phyloP scores from a whole-genome alignment of 1,284 basidiomycete species.

The Cutaneotrichosporon daszewskae region DNA sequence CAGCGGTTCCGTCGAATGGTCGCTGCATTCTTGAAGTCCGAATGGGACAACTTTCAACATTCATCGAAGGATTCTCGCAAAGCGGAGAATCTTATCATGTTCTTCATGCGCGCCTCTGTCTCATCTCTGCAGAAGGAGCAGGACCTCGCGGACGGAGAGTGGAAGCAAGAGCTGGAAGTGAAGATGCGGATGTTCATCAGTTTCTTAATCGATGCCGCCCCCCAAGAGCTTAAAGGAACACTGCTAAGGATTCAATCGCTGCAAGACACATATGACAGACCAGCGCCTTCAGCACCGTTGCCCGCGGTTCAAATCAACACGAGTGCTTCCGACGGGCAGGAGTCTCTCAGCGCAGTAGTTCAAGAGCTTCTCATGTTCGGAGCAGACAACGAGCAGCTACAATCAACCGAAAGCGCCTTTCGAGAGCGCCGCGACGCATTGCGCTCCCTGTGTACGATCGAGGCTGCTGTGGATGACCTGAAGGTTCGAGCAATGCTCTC shows the following conservation, averaged over 20 bases:
- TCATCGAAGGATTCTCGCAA: conserved; percentile 94
- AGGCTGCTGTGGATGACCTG: conserved; percentile 76
- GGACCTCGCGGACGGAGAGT: conserved; percentile 69
- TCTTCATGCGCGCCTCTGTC: conserved; percentile 87
- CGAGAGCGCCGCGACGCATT: no score
- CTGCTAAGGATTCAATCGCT: no score
- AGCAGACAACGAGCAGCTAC: no score
- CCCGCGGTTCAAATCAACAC: no score
- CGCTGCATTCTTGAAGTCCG: conserved; percentile 76
- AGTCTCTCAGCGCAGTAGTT: no score
- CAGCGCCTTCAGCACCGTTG: no score
- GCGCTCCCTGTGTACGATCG: conserved; percentile 26
- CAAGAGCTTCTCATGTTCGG: no score
- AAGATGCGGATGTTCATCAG: conserved; percentile 84
- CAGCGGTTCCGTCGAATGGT: conserved; percentile 79
- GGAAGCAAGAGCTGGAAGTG: conserved; percentile 87
- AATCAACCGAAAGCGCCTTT: no score
- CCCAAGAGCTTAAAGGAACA: no score
- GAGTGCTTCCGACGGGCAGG: no score
- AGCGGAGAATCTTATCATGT: conserved; percentile 92
- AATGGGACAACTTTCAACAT: conserved; percentile 76
- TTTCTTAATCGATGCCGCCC: conserved; percentile 70
- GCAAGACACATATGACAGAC: no score
- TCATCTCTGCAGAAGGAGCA: conserved; percentile 68
- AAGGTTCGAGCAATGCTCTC: conserved; percentile 54